Base-by-base conservation (phyloP, 148 eudicot species). In the Amaranthus palmeri region DNA sequence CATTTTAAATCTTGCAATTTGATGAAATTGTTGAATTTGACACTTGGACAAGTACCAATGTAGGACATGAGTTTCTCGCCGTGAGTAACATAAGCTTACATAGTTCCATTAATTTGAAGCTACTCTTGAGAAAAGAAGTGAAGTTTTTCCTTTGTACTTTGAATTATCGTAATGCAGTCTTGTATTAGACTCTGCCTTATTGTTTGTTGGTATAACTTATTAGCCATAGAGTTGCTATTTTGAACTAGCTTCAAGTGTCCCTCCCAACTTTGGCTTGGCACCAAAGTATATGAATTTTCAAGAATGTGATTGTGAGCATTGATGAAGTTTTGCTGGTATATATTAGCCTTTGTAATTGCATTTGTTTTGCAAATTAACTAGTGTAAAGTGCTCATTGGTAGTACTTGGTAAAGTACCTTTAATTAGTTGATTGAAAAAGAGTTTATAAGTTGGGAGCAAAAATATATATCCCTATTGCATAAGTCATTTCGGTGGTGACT, bases 161-260 rank as follows among this genome's bases (percentile, higher is more conserved):
- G 2, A 46, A n/a, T 7, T 3, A 64, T 7, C n/a, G 68, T 46
- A 41, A 65, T 10, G 41, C 6, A 1, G 17, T 65, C 47, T n/a
- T 10, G 5, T 65, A 14, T 14, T n/a, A 61, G 44, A 25, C 36
- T 25, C 36, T 25, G 36, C 36, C 36, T 25, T 25, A 25, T 25
- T 25, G 36, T 25, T 25, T 25, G 36, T 25, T 25, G 36, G 36
- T 25, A 25, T 25, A 25, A 25, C 36, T 25, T 65, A 14, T 14
- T n/a, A 61, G 44, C 4, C 68, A n/a, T 47, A 12, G 68, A 65
- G 68, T 46, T 65, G 69, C 25, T 49, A 65, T n/a, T 65, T 46
- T 11, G 51, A 17, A 7, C 8, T 48, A 65, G 54, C 54, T 47
- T 18, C 54, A 45, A 42, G 5, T 45, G 67, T 42, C 49, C 14